phyloP scores from a whole-genome alignment of 176 grass and related monocot species.

The Bromus sterilis region DNA sequence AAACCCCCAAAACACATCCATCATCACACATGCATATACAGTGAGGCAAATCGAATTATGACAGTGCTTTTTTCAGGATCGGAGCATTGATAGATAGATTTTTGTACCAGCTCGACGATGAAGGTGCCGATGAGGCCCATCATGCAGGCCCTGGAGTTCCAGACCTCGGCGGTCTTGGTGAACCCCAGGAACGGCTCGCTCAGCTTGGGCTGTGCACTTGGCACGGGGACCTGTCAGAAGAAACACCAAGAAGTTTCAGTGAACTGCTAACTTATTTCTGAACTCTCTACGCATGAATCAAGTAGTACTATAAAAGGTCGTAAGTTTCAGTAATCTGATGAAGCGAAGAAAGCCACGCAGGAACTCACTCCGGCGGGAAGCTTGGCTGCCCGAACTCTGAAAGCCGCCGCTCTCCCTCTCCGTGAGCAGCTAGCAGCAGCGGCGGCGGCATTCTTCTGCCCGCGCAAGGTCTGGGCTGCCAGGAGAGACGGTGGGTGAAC shows the following conservation, averaged over 20 bases:
- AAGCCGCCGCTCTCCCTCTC: neutral
- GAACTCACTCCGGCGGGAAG: neutral
- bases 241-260: too few relatives aligned
- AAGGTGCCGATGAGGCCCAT: conserved; percentile 71
- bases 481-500: neutral
- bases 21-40: neutral
- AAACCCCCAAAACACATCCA: neutral
- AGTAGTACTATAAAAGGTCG: too few relatives aligned
- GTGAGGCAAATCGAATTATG: neutral
- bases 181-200: conserved; percentile 73
- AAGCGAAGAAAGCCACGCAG: too few relatives aligned
- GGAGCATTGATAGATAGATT: neutral
- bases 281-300: too few relatives aligned
- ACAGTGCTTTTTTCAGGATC: neutral
- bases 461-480: neutral
- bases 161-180: conserved; percentile 76
- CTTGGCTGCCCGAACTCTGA: neutral
- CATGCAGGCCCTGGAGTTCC: conserved; percentile 89
- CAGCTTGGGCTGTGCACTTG: conserved; percentile 67
- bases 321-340: too few relatives aligned
- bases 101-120: conserved; percentile 63
- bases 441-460: neutral
- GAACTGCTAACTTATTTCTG: too few relatives aligned
- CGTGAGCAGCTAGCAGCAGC: neutral
- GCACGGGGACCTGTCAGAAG: conserved; percentile 31